Conservation (phyloP, 2,329 filamentous ascomycete genomes). For the Pseudogymnoascus pannorum region DNA sequence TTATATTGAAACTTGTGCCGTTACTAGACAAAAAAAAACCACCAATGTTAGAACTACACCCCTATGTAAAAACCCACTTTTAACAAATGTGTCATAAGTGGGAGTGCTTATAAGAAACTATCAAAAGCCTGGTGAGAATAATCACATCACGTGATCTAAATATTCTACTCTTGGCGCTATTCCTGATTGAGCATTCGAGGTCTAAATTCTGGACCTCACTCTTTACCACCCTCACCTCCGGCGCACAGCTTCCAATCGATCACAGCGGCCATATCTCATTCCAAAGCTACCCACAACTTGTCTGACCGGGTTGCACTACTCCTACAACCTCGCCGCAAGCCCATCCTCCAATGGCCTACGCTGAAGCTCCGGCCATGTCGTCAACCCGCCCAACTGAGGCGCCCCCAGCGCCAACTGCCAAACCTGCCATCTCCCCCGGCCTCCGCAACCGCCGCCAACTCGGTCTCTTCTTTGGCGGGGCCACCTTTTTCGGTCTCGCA, state of each 20-base stretch:
- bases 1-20: neutral
- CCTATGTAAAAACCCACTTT: too few species aligned
- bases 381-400: neutral
- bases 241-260: neutral
- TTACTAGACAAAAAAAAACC: neutral
- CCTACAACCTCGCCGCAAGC: conserved; percentile 5
- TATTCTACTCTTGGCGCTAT: neutral
- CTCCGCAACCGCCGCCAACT: conserved; percentile 43
- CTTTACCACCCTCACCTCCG: neutral
- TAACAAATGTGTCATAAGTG: too few species aligned
- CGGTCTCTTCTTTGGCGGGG: conserved; percentile 65
- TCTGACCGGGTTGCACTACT: neutral
- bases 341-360: conserved; percentile 3
- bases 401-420: conserved; percentile 13
- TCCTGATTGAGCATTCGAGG: neutral
- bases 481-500: conserved; percentile 67
- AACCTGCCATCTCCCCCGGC: conserved; percentile 12
- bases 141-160: neutral
- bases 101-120: too few species aligned
- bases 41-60: too few species aligned
- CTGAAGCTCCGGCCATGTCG: conserved; percentile 2
- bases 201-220: conserved; percentile 7
- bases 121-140: neutral
- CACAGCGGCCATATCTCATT: neutral
- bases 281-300: neutral